phyloP scores from a whole-genome alignment of 352 stramenopile species.

The Phytophthora tentaculata region DNA sequence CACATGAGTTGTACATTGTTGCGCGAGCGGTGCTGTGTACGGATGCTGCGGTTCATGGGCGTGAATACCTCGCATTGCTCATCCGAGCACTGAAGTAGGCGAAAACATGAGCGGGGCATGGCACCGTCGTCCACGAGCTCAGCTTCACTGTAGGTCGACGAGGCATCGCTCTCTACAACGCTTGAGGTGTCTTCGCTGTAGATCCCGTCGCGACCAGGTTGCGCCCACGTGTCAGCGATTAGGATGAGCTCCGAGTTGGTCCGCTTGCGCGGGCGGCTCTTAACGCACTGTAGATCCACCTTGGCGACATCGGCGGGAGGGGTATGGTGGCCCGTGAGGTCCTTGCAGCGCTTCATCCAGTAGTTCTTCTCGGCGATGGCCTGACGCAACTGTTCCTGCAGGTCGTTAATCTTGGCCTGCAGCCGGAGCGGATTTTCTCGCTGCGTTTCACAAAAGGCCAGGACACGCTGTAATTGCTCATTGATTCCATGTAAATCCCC shows the following conservation, averaged over 20 bases:
- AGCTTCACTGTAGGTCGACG: slow-evolving; percentile 54
- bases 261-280: slow-evolving; percentile 61
- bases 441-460: slow-evolving; percentile 81
- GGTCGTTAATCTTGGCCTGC: slow-evolving; percentile 79
- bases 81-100: slow-evolving; percentile 86
- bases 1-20: slow-evolving; percentile 92
- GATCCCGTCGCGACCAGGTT: slow-evolving; percentile 69
- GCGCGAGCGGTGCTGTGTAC: slow-evolving; percentile 81
- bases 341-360: slow-evolving; percentile 89
- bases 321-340: slow-evolving; percentile 59
- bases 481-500: slow-evolving; percentile 82
- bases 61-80: slow-evolving; percentile 90
- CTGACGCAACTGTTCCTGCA: slow-evolving; percentile 79
- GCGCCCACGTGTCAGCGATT: slow-evolving; percentile 80
- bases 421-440: slow-evolving; percentile 73
- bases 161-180: slow-evolving; percentile 52
- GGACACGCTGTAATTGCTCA: slow-evolving; percentile 82
- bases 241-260: slow-evolving; percentile 88
- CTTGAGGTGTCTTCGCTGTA: slow-evolving; percentile 72
- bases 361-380: slow-evolving; percentile 89
- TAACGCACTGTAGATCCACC: slow-evolving; percentile 53
- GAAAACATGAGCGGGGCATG: slow-evolving; percentile 68
- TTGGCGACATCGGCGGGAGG: slow-evolving; percentile 36
- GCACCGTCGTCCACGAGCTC: slow-evolving; percentile 34
- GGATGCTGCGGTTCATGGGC: slow-evolving; percentile 86